Conservation (phyloP, 2,329 filamentous ascomycete genomes). For the Exutisphaerella laricina region DNA sequence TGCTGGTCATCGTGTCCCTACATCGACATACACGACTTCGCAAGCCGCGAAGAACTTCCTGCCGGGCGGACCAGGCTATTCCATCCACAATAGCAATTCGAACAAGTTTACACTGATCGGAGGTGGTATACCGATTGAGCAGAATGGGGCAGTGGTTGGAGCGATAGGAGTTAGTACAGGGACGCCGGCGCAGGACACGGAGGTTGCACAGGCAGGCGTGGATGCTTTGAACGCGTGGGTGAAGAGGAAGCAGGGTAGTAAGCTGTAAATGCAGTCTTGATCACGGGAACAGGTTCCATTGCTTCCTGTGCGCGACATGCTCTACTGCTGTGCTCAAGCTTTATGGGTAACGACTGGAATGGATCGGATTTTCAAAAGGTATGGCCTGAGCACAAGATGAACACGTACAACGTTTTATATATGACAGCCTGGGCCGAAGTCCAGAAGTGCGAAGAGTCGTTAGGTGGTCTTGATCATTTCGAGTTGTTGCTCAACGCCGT, state of each 20-base stretch:
- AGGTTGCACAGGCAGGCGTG: conserved; percentile 49
- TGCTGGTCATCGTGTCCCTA: conserved; percentile 49
- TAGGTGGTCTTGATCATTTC: too few species aligned
- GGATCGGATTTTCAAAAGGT: too few species aligned
- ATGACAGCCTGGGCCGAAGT: too few species aligned
- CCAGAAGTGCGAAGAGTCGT: too few species aligned
- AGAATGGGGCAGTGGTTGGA: conserved; percentile 47
- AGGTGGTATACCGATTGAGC: conserved; percentile 48
- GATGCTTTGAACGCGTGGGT: conserved; percentile 42
- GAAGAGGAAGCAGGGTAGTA: conserved; percentile 34
- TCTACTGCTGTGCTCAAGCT: too few species aligned
- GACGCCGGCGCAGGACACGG: conserved; percentile 50
- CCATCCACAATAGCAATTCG: conserved; percentile 49
- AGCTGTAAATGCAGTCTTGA: too few species aligned
- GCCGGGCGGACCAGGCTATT: conserved; percentile 49
- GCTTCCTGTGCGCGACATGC: too few species aligned
- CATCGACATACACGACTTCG: conserved; percentile 43
- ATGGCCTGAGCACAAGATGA: too few species aligned
- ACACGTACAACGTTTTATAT: too few species aligned
- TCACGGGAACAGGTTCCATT: too few species aligned
- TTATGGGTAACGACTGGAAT: too few species aligned
- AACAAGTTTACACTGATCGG: conserved; percentile 51
- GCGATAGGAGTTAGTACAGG: conserved; percentile 53
- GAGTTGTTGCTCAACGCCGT: too few species aligned
- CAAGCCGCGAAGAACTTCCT: conserved; percentile 41